Evolutionary conservation across 495 filamentous ascomycete genomes (phyloP).

Genomic region (Daldinia decipiens): DNA sequence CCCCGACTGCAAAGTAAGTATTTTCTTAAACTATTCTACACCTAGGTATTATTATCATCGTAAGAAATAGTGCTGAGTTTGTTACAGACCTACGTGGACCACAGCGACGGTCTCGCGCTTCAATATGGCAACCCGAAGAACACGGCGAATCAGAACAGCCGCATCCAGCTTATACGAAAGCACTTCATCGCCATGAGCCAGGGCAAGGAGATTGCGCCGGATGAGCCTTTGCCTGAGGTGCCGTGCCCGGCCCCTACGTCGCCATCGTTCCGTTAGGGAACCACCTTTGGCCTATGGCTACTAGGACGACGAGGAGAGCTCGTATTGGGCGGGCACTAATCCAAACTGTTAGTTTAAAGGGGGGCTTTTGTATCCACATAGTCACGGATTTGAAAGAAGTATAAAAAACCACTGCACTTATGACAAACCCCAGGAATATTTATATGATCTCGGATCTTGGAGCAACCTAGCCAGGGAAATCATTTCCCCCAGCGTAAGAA

Average conservation of each 20-base stretch:
- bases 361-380: background rate
- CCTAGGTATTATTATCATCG: too few relatives aligned
- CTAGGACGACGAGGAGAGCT: background rate
- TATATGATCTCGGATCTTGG: too few relatives aligned
- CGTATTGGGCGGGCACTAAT: background rate
- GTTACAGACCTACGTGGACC: conserved; percentile 52
- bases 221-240: conserved; percentile 45
- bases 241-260: conserved; percentile 46
- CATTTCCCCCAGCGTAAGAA: too few relatives aligned
- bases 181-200: conserved; percentile 58
- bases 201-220: conserved; percentile 34
- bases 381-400: too few relatives aligned
- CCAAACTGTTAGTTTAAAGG: background rate
- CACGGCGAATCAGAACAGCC: conserved; percentile 51
- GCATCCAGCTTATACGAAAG: conserved; percentile 56
- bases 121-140: conserved; percentile 63
- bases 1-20: conserved; percentile 59
- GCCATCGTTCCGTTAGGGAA: conserved; percentile 51
- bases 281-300: background rate
- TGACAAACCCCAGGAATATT: too few relatives aligned
- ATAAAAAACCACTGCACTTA: too few relatives aligned
- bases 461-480: too few relatives aligned
- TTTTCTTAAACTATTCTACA: background rate
- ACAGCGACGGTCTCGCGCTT: conserved; percentile 58
- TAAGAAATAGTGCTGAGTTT: background rate